Percentiles rank a stretch among this genome's conserved stretches.
phyloP scores from a whole-genome alignment of 805 yeast genomes.

The Starmera amethionina region DNA sequence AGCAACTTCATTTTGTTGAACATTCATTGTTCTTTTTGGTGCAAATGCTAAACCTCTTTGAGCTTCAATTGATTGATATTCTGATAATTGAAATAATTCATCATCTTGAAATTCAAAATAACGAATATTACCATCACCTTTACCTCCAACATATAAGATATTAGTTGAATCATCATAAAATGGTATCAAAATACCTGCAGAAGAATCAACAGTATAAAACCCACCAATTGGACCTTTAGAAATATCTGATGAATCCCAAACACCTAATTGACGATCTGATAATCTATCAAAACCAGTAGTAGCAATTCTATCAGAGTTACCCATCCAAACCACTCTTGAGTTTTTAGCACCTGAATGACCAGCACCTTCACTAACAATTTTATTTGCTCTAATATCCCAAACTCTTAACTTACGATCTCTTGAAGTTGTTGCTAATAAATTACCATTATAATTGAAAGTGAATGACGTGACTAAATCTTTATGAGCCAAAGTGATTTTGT shows the following conservation, averaged over 20 bases:
- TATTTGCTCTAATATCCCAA: conserved; percentile 80
- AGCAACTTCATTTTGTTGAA: conserved; percentile 77
- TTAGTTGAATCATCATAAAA: conserved; percentile 74
- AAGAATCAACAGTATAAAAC: conserved; percentile 74
- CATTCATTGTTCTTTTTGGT: conserved; percentile 73
- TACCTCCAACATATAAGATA: conserved; percentile 85
- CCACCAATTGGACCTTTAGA: conserved; percentile 84
- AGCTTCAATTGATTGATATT: conserved; percentile 80
- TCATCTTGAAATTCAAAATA: conserved; percentile 87
- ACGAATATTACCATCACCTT: conserved; percentile 96
- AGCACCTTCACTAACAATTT: conserved; percentile 69
- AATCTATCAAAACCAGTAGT: conserved; percentile 92
- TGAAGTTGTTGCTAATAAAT: conserved; percentile 76
- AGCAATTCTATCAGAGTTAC: conserved; percentile 71
- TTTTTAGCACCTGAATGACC: conserved; percentile 94
- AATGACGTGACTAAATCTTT: conserved; percentile 90
- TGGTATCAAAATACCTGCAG: conserved; percentile 92
- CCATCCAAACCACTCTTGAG: conserved; percentile 84
- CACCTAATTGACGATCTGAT: conserved; percentile 90
- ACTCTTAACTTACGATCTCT: conserved; percentile 86
- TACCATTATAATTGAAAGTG: conserved; percentile 84
- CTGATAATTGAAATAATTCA: conserved; percentile 75
- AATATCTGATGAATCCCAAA: conserved; percentile 79
- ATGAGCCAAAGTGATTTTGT: conserved; percentile 66
- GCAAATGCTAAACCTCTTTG: conserved; percentile 93